Conservation (phyloP, 805 yeast species). For the Deakozyma indianensis region DNA sequence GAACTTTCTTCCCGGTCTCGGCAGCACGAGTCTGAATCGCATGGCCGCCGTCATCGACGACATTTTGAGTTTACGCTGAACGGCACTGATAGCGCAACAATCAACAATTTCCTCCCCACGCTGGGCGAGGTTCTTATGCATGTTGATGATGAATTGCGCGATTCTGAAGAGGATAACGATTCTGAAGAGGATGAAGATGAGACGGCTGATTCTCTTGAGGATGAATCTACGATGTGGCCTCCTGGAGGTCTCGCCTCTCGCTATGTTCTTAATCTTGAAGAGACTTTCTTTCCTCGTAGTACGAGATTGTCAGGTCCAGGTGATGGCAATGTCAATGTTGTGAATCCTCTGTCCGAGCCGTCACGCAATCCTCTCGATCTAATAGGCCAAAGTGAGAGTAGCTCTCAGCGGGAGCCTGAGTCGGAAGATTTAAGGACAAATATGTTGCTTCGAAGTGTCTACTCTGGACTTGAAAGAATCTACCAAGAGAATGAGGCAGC, state of each 20-base stretch:
- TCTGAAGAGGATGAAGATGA: conserved; percentile 17
- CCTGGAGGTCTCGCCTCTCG: background rate
- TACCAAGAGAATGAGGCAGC: conserved; percentile 8
- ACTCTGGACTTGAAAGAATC: background rate
- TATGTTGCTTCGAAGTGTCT: background rate
- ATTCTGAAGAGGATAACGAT: conserved; percentile 7
- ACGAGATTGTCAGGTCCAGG: background rate
- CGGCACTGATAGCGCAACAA: background rate
- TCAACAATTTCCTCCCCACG: background rate
- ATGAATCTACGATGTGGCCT: background rate
- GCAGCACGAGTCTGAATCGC: background rate
- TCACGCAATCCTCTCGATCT: background rate
- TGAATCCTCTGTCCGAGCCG: background rate
- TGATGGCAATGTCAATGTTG: background rate
- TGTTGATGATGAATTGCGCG: background rate
- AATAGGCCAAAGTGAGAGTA: background rate
- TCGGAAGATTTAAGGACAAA: background rate
- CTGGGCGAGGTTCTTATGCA: background rate
- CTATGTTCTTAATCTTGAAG: background rate
- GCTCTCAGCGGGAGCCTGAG: background rate
- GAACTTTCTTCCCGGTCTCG: conserved; percentile 4
- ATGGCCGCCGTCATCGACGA: background rate
- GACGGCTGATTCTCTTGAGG: background rate
- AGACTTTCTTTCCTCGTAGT: background rate
- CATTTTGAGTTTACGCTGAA: background rate